Conservation (phyloP, 805 yeast species). For the Cyberlindnera veronae region DNA sequence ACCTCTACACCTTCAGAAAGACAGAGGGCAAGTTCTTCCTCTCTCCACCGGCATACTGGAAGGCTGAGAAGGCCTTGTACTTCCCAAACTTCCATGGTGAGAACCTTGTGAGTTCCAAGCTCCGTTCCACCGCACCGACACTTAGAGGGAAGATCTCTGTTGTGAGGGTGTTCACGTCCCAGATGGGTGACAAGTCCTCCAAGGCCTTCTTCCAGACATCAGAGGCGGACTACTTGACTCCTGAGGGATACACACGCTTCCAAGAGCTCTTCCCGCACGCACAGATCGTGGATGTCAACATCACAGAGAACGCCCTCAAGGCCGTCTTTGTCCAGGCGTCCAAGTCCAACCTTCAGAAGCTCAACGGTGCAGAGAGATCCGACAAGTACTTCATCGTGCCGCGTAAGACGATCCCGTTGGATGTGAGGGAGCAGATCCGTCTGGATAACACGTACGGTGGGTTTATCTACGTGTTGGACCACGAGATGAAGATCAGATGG, state of each 20-base stretch:
- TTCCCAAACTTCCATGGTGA: constrained; percentile 77
- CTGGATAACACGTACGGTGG: constrained; percentile 81
- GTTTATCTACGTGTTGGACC: constrained; percentile 75
- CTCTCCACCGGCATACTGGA: constrained; percentile 80
- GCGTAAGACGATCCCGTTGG: constrained; percentile 53
- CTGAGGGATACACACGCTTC: constrained; percentile 40
- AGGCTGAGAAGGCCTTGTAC: constrained; percentile 64
- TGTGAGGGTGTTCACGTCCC: constrained; percentile 61
- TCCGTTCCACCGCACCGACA: constrained; percentile 32
- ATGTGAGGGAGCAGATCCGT: constrained; percentile 52
- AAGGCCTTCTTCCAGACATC: constrained; percentile 52
- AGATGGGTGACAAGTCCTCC: constrained; percentile 67
- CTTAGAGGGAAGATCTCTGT: constrained; percentile 55
- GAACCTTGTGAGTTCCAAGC: constrained; percentile 38
- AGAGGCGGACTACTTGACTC: constrained; percentile 38
- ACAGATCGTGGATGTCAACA: constrained; percentile 72
- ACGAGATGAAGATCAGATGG: constrained; percentile 78
- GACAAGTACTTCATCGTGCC: constrained; percentile 62
- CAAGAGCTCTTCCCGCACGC: constrained; percentile 43
- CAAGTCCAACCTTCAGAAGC: constrained; percentile 39
- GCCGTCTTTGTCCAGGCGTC: constrained; percentile 58
- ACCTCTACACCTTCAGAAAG: constrained; percentile 59
- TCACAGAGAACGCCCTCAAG: constrained; percentile 73
- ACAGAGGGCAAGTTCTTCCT: constrained; percentile 83
- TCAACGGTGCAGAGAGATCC: constrained; percentile 47